Percentiles rank a stretch among this genome's conserved stretches.
Conservation (phyloP, 2,329 filamentous ascomycete species). For the Neopestalotiopsis sp. region DNA sequence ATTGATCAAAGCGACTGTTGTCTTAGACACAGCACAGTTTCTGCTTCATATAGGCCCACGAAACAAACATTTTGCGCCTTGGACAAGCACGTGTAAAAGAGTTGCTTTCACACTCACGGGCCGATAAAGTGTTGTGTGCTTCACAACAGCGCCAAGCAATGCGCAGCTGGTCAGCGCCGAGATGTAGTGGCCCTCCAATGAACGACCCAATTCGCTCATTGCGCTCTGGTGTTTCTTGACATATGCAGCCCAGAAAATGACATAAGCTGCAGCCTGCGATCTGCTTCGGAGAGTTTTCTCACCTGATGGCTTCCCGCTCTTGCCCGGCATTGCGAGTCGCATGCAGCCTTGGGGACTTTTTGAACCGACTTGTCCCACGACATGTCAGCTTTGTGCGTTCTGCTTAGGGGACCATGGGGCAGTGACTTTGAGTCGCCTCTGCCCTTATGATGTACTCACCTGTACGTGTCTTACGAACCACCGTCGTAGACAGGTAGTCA, state of each 20-base stretch:
- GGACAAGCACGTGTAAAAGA: not conserved
- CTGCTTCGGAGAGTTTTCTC: not conserved
- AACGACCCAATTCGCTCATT: not conserved
- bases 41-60: slow-evolving; percentile 1
- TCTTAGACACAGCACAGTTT: not conserved
- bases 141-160: not conserved
- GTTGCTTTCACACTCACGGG: not conserved
- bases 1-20: not conserved
- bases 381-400: not conserved
- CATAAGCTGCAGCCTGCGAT: not conserved
- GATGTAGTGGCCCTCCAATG: not conserved
- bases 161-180: not conserved
- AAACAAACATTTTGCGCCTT: not conserved
- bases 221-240: not conserved
- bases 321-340: not conserved
- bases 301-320: not conserved
- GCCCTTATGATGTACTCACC: not conserved
- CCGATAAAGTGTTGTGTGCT: not conserved
- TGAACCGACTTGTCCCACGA: not conserved
- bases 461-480: not conserved
- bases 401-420: not conserved
- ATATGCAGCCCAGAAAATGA: not conserved
- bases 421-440: not conserved
- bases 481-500: not conserved
- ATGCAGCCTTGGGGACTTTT: not conserved